Base-by-base conservation (phyloP, 306 rosid genomes). In the Quercus cerris region DNA sequence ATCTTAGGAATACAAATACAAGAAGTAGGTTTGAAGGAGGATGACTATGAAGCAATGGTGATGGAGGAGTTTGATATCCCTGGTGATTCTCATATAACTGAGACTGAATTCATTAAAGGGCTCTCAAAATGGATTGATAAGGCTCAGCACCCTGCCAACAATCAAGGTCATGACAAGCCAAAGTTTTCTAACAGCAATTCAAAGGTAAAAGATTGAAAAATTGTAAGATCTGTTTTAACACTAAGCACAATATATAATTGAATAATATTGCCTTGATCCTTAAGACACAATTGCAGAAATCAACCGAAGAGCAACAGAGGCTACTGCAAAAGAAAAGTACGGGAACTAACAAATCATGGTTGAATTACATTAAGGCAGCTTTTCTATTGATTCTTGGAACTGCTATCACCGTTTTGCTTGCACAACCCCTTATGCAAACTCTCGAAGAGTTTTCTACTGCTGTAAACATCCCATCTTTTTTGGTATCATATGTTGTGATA, bases 391-490 rank as follows among this genome's bases (percentile, higher is more conserved):
- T 76, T 54, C 25, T 82, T 14, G 89, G 89, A 7, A 82, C 79
- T 56, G 68, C 20, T 59, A 76, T 82, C 11, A 79, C 63, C 23
- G 0, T 80, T 46, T 15, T 76, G 28, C 80, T 86, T 51, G 84
- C 77, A 41, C 49, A 4, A 9, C 84, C 89, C 23, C 82, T 86
- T 5, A 80, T 82, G 84, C 12, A 22, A 28, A 74, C 79, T 25
- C 17, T 82, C 27, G 20, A 54, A 56, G 38, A 73, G 0, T 80
- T 86, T 44, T 76, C 89, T 4, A 64, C 74, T 22, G 74, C 80
- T 67, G 86, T 81, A 66, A 80, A 38, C 74, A 69, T 82, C 63
- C 84, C 86, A 23, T 82, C 89, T 1, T 86, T 86, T 75, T 27
- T 44, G 27, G 51, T 66, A 68, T 77, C 86, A 5, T 86, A 80